Evolutionary conservation across 805 yeast species (phyloP), one percentile per base, ranked within the genome.

Genomic region (Yamadazyma laniorum): DNA sequence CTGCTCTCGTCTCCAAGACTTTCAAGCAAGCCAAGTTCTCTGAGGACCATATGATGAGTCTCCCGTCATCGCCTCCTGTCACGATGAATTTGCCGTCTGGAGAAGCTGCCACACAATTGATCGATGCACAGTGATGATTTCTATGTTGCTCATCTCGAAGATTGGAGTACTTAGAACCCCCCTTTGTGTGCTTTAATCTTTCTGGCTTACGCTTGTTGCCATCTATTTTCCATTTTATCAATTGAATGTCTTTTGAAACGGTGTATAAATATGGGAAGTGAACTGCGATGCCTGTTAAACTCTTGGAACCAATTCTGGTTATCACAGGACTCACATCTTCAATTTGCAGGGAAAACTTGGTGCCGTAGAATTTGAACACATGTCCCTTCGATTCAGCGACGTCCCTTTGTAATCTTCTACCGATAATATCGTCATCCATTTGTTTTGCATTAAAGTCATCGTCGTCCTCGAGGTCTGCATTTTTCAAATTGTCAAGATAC

Each of bases 301-400:
- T 72, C 43, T 70, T 74, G 32, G 79, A 74, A 4, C 84, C 79
- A n/a, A 83, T 76, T 53, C 90, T 70, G 15, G 79, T 75, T 33
- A 68, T 58, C 11, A 39, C 58, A 11, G 68, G 60, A 25, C 65
- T 61, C 15, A 72, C 62, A 12, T 37, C 36, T 11, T 47, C 51
- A 29, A 65, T 47, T 38, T 65, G 72, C 6, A 61, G 39, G 7
- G 67, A 48, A 5, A 85, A 43, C 34, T 67, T 63, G 37, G 74
- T 79, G 3, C 79, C 86, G 43, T 80, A 61, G 50, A 72, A 78
- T 54, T 84, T 78, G 61, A 84, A 91, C 12, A 90, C 77, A 48
- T 79, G 78, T 25, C 99, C 98, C 55, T 83, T 83, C 40, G 79
- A 79, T 59, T 89, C 96, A 1, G 95, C 95, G 31, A 87, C 95